Conservation (phyloP, 2,329 filamentous ascomycete genomes). For the Alternaria longipes region DNA sequence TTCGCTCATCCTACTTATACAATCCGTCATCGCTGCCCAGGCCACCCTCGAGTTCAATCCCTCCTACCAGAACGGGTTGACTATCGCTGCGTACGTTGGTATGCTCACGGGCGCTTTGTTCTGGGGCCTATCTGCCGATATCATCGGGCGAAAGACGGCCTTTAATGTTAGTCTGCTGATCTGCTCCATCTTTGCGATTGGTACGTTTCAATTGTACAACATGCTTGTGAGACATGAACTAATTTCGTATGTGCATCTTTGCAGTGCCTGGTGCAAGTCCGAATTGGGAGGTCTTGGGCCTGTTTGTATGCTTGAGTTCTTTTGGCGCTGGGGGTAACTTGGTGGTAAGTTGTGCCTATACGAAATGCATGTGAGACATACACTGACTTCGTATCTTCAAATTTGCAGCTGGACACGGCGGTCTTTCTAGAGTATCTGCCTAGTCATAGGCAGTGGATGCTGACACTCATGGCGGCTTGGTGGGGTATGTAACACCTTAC, state of each 20-base stretch:
- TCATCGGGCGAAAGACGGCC: constrained; percentile 72
- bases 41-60: constrained; percentile 68
- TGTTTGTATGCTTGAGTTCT: constrained; percentile 70
- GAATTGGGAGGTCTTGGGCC: constrained; percentile 70
- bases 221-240: background rate
- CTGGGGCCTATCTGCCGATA: constrained; percentile 73
- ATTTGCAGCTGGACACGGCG: no score
- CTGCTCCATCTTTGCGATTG: constrained; percentile 44
- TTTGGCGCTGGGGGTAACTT: constrained; percentile 73
- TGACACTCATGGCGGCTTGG: constrained; percentile 69
- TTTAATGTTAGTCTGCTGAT: constrained; percentile 74
- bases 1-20: constrained; percentile 66
- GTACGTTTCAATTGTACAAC: background rate
- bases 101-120: constrained; percentile 69
- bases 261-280: constrained; percentile 70
- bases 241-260: constrained; percentile 38
- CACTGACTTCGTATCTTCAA: no score
- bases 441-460: constrained; percentile 68
- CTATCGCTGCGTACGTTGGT: constrained; percentile 68
- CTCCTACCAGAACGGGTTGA: constrained; percentile 66
- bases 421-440: constrained; percentile 68
- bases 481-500: constrained; percentile 52
- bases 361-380: no score
- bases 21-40: constrained; percentile 68
- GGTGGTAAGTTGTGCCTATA: no score